Conservation (phyloP, 495 filamentous ascomycete genomes). For the Extremus antarcticus region DNA sequence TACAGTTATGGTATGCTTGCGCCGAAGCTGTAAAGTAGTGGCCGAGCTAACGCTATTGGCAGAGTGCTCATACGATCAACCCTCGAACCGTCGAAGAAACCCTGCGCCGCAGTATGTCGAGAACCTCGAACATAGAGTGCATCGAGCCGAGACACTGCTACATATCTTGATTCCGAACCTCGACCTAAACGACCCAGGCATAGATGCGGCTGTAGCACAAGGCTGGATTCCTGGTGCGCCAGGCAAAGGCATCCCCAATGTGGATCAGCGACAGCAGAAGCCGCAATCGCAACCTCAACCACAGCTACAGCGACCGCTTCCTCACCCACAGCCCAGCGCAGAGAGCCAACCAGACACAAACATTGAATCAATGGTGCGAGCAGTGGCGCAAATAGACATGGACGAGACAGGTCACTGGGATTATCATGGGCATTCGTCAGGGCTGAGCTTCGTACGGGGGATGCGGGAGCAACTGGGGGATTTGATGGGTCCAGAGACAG, state of each 20-base stretch:
- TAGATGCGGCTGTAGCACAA: conserved; percentile 52
- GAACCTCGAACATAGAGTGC: conserved; percentile 71
- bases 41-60: conserved; percentile 4
- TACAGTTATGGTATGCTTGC: conserved; percentile 83
- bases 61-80: conserved; percentile 99
- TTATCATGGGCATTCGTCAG: conserved; percentile 89
- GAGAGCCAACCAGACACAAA: conserved; percentile 56
- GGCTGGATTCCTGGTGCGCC: conserved; percentile 25
- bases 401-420: conserved; percentile 90
- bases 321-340: background rate
- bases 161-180: conserved; percentile 72
- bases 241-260: conserved; percentile 14
- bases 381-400: conserved; percentile 77
- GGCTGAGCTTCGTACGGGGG: conserved; percentile 70
- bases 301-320: background rate
- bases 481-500: conserved; percentile 38
- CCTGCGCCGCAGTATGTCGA: conserved; percentile 93
- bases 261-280: background rate
- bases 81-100: conserved; percentile 88
- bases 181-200: conserved; percentile 69
- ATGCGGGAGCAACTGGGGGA: conserved; percentile 82
- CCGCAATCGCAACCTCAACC: background rate
- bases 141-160: conserved; percentile 72
- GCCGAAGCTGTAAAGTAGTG: no score
- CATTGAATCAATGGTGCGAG: conserved; percentile 89